Conservation (phyloP, 495 filamentous ascomycete species). For the Symbiotaphrina buchneri region DNA sequence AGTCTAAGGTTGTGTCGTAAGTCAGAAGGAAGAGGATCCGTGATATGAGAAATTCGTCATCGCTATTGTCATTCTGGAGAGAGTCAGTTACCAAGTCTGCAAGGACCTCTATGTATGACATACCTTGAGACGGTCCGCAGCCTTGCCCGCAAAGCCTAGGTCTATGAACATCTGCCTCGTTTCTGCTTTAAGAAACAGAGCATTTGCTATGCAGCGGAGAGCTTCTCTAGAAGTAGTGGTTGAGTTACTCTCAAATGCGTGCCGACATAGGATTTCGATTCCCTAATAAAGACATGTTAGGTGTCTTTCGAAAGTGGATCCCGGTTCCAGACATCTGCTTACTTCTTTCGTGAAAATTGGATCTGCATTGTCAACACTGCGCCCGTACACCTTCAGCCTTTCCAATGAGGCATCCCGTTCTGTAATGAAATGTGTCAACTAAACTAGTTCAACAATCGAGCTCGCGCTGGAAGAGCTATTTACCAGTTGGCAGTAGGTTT, state of each 20-base stretch:
- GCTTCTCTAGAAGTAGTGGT: constrained; percentile 48
- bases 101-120: neutral
- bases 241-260: constrained; percentile 43
- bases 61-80: constrained; percentile 37
- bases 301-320: no score
- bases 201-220: constrained; percentile 70
- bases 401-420: constrained; percentile 41
- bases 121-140: constrained; percentile 49
- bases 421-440: constrained; percentile 14
- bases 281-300: no score
- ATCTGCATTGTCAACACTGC: constrained; percentile 42
- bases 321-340: constrained; percentile 8
- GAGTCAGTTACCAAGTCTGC: neutral
- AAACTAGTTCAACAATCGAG: constrained; percentile 4
- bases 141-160: constrained; percentile 45
- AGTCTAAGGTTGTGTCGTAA: constrained; percentile 52
- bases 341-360: constrained; percentile 65
- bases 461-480: constrained; percentile 9
- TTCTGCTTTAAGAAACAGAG: constrained; percentile 44
- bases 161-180: constrained; percentile 67
- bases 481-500: constrained; percentile 30
- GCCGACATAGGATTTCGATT: constrained; percentile 42
- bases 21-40: constrained; percentile 74
- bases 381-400: constrained; percentile 58
- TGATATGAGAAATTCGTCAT: constrained; percentile 75